Evolutionary conservation across 2,329 filamentous ascomycete genomes (phyloP).

Genomic region (Stylonectria norvegica): DNA sequence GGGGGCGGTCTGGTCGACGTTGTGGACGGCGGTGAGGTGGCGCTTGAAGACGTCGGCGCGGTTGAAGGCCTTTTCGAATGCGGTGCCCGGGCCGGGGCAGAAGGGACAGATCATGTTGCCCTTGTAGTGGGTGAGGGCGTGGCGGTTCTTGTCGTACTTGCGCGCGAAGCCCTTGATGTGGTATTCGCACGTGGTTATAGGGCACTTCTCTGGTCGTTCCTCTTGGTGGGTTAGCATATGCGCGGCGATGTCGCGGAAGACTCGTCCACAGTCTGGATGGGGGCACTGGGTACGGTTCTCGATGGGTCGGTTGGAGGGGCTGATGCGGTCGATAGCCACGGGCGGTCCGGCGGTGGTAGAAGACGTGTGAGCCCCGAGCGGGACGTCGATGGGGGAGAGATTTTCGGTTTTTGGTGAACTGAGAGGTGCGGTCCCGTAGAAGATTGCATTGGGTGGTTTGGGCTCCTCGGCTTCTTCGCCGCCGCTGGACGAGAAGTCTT

Average conservation of each 20-base stretch:
- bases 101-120: constrained; percentile 98
- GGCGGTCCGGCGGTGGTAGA: constrained; percentile 22
- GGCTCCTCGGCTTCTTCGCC: constrained; percentile 49
- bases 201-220: constrained; percentile 93
- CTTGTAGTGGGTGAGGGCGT: constrained; percentile 95
- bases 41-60: constrained; percentile 96
- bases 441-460: constrained; percentile 17
- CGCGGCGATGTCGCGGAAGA: constrained; percentile 67
- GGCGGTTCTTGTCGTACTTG: constrained; percentile 97
- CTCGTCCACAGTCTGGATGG: constrained; percentile 55
- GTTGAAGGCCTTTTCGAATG: constrained; percentile 93
- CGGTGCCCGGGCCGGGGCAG: constrained; percentile 81
- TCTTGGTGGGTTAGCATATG: constrained; percentile 96
- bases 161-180: constrained; percentile 90
- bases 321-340: constrained; percentile 26
- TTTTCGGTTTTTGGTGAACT: constrained; percentile 14
- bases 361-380: constrained; percentile 13
- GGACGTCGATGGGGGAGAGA: constrained; percentile 7
- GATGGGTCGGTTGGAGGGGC: constrained; percentile 29
- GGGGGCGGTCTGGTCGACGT: constrained; percentile 89
- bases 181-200: constrained; percentile 89
- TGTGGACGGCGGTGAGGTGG: constrained; percentile 87
- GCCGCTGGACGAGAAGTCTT: constrained; percentile 45
- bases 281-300: constrained; percentile 51
- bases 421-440: constrained; percentile 14